Conservation (phyloP, 306 rosid genomes). For the Prunus salicina region DNA sequence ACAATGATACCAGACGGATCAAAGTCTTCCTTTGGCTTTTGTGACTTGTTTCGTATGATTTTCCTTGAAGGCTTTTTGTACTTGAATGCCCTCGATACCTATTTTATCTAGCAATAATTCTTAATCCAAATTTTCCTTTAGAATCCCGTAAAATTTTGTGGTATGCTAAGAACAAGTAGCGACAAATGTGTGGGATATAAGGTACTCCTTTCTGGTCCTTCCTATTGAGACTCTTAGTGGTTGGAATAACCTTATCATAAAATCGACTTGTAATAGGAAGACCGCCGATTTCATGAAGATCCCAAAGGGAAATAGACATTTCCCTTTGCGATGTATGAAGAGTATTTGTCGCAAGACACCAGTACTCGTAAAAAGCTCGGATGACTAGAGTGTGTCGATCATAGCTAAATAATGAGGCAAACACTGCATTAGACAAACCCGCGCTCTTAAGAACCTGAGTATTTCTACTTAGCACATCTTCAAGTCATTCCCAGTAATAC, state of each 20-base stretch:
- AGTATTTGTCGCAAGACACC: background rate
- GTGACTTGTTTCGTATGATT: background rate
- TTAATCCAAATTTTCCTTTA: background rate
- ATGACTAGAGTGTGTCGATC: background rate
- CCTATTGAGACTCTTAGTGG: background rate
- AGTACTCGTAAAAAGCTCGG: background rate
- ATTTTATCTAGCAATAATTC: background rate
- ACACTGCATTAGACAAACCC: background rate
- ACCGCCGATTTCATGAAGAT: background rate
- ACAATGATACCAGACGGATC: background rate
- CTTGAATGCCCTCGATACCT: too few relatives aligned
- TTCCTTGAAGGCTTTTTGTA: background rate
- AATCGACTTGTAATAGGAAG: background rate
- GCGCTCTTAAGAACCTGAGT: too few relatives aligned
- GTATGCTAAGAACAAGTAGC: background rate
- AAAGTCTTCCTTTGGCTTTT: background rate
- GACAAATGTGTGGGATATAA: background rate
- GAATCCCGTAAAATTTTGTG: background rate
- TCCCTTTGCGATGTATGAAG: background rate
- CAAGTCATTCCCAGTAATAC: too few relatives aligned
- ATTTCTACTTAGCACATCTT: too few relatives aligned
- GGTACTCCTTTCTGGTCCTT: accelerated
- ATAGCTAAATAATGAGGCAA: background rate
- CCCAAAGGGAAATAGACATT: background rate
- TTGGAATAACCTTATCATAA: background rate